Evolutionary conservation across 2,329 filamentous ascomycete species (phyloP), one percentile per base, ranked within the genome.

Genomic region (Xylaria sp.): DNA sequence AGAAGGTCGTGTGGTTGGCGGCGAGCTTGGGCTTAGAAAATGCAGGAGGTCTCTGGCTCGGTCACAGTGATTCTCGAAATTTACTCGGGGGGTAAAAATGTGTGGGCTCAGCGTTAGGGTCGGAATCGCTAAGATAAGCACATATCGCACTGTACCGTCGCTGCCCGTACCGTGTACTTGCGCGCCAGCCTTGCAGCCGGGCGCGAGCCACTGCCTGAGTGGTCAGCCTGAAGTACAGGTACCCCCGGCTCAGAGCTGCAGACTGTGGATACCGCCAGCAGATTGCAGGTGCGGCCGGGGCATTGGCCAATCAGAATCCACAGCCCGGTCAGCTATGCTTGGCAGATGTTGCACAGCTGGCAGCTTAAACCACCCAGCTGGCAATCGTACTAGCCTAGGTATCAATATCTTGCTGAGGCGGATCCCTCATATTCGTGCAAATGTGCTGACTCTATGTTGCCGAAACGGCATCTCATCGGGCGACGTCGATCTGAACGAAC

Each of bases 81-180:
- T 68, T 65, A 64, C 59, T 65, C 66, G 63, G 67, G 49, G 58
- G 49, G 57, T 70, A 70, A 72, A 68, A 80, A 81, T 83, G 80
- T 83, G 82, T 77, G 81, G 81, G 77, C 75, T 77, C 61, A 49
- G 40, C 40, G 52, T 68, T 68, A 68, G 66, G 66, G 66, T 68
- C 66, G 52, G 58, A 65, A 61, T 68, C 66, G 66, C 66, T 67
- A 68, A 66, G 62, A 67, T 67, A 60, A 63, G 57, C 54, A 54
- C n/a, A n/a, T n/a, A n/a, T n/a, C n/a, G n/a, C n/a, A n/a, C n/a
- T n/a, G n/a, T n/a, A 41, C 19, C 9, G n/a, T 23, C 31, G 2
- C 8, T 40, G 46, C 23, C 40, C n/a, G 29, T 13, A 3, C 35
- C 4, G 19, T 8, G 43, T 54, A 43, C 51, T 41, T 56, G 6